A percentile compares a stretch with the other conserved stretches of the same genome.
Conservation (phyloP, 2,329 filamentous ascomycete species). For the Monilinia polystroma region DNA sequence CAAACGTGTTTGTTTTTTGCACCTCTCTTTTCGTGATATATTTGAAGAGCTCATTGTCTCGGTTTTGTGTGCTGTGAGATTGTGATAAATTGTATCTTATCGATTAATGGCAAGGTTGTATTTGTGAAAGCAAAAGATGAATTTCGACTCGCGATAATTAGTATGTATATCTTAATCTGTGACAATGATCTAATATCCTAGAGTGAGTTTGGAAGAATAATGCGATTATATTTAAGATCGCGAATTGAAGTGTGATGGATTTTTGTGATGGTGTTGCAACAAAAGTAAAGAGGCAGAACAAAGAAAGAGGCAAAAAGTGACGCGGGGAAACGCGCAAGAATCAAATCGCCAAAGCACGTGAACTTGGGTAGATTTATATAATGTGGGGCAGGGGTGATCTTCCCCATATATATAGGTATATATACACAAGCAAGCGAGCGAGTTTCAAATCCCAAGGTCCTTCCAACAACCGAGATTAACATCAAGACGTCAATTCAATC, state of each 20-base stretch:
- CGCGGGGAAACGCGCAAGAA: constrained; percentile 14
- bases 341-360: constrained; percentile 1
- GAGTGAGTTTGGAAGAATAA: neutral
- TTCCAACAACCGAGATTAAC: neutral
- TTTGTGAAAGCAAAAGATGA: neutral
- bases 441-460: neutral
- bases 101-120: neutral
- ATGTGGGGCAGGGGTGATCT: too few species aligned
- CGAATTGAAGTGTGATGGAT: neutral
- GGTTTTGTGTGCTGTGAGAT: constrained; percentile 21
- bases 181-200: neutral
- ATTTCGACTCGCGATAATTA: neutral
- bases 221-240: neutral
- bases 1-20: constrained; percentile 36
- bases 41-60: constrained; percentile 29
- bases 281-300: neutral
- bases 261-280: neutral
- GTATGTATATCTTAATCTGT: neutral
- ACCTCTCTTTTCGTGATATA: constrained; percentile 29
- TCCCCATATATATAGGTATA: neutral
- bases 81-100: neutral
- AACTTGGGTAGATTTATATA: neutral
- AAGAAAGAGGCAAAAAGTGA: constrained; percentile 9
- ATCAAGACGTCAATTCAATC: neutral
- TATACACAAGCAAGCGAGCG: neutral